A percentile compares a stretch with the other conserved stretches of the same genome.
Conservation (phyloP, 2,329 filamentous ascomycete species). For the Colletotrichum zoysiae region DNA sequence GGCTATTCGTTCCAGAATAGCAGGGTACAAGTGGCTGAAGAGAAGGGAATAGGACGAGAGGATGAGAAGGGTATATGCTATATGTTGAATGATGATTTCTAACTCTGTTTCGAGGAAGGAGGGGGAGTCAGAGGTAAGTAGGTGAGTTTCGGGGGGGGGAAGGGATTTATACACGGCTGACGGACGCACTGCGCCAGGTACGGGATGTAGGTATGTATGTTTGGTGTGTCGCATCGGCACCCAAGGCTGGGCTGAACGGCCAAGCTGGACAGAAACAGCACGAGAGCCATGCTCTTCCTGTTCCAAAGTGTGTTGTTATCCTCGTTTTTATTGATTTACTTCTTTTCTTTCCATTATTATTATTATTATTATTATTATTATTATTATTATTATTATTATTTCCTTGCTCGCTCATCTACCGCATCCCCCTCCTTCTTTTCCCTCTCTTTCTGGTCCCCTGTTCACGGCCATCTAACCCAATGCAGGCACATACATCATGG, state of each 20-base stretch:
- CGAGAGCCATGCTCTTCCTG: neutral
- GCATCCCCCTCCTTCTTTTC: neutral
- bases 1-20: constrained; percentile 21
- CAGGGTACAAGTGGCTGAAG: neutral
- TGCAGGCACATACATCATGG: neutral
- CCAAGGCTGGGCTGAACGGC: neutral
- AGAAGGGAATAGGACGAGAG: neutral
- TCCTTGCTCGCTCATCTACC: neutral
- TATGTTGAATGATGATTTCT: neutral
- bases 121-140: neutral
- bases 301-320: too few species aligned
- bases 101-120: neutral
- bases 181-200: neutral
- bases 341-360: too few species aligned
- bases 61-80: neutral
- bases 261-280: neutral
- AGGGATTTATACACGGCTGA: neutral
- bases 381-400: too few species aligned
- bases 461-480: neutral
- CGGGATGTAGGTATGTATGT: neutral
- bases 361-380: too few species aligned
- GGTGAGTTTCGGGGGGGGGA: neutral
- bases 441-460: neutral
- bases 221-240: neutral
- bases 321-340: neutral